phyloP scores from a whole-genome alignment of 164 flowering plant genomes.

The Amborella trichopoda region DNA sequence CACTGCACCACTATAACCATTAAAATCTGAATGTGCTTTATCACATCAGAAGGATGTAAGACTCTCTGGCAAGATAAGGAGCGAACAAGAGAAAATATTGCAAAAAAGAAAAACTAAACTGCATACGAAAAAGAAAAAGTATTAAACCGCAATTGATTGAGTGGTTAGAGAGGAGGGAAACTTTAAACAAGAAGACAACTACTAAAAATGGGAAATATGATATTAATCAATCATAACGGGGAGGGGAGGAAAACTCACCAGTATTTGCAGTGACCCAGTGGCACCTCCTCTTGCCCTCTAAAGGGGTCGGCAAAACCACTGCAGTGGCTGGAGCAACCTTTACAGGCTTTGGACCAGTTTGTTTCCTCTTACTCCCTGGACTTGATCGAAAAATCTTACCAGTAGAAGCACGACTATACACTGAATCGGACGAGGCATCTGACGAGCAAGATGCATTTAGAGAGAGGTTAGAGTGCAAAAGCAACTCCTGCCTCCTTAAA shows the following conservation, averaged over 20 bases:
- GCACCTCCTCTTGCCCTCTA: slow-evolving; percentile 42
- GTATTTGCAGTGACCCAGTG: slow-evolving; percentile 74
- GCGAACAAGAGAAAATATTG: no score
- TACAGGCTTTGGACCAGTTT: slow-evolving; percentile 16
- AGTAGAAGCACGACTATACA: slow-evolving; percentile 45
- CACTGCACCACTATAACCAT: no score
- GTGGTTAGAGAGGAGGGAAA: no score
- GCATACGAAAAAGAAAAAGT: no score
- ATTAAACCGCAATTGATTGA: no score
- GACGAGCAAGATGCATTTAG: slow-evolving; percentile 59
- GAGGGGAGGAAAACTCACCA: slow-evolving; percentile 25
- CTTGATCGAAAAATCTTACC: slow-evolving; percentile 28
- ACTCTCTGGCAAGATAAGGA: no score
- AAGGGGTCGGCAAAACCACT: slow-evolving; percentile 12
- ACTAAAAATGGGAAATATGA: no score
- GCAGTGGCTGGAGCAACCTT: slow-evolving; percentile 12
- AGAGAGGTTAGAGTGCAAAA: slow-evolving; percentile 31
- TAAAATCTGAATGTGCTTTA: no score
- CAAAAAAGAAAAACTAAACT: no score
- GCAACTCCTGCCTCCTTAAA: slow-evolving; percentile 24
- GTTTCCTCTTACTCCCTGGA: slow-evolving; percentile 18
- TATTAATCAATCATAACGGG: background rate
- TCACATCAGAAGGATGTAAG: no score
- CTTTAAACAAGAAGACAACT: no score
- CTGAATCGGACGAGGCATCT: slow-evolving; percentile 57